Percentiles rank a stretch among this genome's conserved stretches.
These are phyloP conservation scores for Emericellopsis atlantica DNA, from an alignment of 2,329 filamentous ascomycete genomes.

Conservation along the genomic window DNA sequence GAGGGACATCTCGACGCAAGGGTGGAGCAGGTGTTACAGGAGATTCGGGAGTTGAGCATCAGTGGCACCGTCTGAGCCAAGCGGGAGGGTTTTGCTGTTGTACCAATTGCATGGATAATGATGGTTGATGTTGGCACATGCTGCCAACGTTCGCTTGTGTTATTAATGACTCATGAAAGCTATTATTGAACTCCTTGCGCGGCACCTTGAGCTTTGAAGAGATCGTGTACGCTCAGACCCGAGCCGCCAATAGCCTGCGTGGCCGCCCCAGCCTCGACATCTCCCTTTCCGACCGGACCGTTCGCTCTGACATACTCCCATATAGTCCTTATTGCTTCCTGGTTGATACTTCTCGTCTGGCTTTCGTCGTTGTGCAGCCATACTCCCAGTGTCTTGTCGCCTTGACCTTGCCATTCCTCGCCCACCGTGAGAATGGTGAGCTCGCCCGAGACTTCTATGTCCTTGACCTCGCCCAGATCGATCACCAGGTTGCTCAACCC, in stretches of 20 bases:
- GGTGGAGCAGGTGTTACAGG: constrained; percentile 91
- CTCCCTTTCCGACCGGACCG: constrained; percentile 13
- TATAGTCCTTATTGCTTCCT: constrained; percentile 26
- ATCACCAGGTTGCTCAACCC: constrained; percentile 59
- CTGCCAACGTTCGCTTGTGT: neutral
- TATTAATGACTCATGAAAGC: too few relatives aligned
- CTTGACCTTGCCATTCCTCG: constrained; percentile 17
- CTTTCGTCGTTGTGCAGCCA: constrained; percentile 41
- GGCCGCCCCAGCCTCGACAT: constrained; percentile 23
- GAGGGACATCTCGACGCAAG: constrained; percentile 81
- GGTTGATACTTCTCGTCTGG: constrained; percentile 27
- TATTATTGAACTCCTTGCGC: constrained; percentile 1
- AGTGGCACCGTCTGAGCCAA: constrained; percentile 47
- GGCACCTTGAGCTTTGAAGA: constrained; percentile 24
- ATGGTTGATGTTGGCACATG: too few relatives aligned
- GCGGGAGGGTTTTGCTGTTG: neutral
- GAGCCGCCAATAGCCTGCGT: constrained; percentile 31
- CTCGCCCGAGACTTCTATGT: constrained; percentile 50
- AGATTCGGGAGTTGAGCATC: constrained; percentile 95
- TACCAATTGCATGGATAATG: too few relatives aligned
- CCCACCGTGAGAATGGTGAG: constrained; percentile 36
- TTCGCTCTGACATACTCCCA: constrained; percentile 24
- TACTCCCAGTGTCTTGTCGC: constrained; percentile 31
- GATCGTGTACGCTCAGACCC: constrained; percentile 29
- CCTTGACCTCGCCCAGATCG: constrained; percentile 44